Base-by-base conservation (phyloP, 768 basidiomycete species). In the Candolleomyces aberdarensis region DNA sequence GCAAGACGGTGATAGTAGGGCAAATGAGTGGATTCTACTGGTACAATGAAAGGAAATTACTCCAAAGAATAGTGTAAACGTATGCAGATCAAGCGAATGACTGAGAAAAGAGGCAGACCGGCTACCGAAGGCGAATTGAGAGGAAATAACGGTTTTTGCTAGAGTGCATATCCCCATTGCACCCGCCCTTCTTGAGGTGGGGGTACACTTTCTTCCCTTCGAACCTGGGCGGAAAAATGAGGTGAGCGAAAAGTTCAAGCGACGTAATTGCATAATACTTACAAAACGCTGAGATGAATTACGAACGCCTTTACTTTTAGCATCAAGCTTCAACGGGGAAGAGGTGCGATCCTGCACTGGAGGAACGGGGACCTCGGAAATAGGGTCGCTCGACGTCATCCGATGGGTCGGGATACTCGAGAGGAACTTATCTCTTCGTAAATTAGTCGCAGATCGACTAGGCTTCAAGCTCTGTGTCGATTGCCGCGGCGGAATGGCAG, bases 131-230 rank as follows among this genome's bases (percentile, higher is more conserved):
- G n/a, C 39, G 14, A 43, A 43, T 17, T 31, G 56, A 41, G 62
- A 57, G 56, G 52, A 61, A 51, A 61, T 32, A 41, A 44, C 55
- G 54, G 31, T 56, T 57, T 20, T 31, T 10, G 43, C 66, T 68
- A 82, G 48, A 81, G 65, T 20, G 80, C 79, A 64, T 80, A 78
- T 57, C 78, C 78, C 78, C 77, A 81, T 58, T 79, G 71, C 60
- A 80, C 68, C 47, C 68, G 66, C 15, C 59, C 51, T 29, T 74
- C 70, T 20, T 61, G 56, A 9, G 65, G 51, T 39, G 58, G 15
- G 14, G 36, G n/a, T 13, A 44, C 61, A 17, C 59, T 22, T 17
- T 62, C 51, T 31, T 54, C 48, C 40, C 56, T 29, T 41, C 43
- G 44, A 46, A 56, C 60, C 60, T 61, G 15, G 22, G 31, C 17